Evolutionary conservation across 805 yeast genomes (phyloP), one percentile per base, ranked within the genome.

Genomic region (Lipomyces orientalis): DNA sequence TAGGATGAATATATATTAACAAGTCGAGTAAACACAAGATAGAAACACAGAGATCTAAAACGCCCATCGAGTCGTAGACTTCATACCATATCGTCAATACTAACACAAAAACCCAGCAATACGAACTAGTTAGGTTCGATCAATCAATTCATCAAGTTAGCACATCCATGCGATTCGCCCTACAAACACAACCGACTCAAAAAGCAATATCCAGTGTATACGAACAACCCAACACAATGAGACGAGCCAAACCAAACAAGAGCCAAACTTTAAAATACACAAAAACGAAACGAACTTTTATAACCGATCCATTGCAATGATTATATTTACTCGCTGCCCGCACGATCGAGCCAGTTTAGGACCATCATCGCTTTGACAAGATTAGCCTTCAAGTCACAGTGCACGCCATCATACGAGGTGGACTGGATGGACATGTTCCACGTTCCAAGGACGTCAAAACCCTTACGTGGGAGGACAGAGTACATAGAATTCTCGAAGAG

Each of bases 371-470:
- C 72, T 64, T 68, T 69, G 49, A 69, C 31, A 14, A 69, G 69
- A 33, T 68, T 69, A 7, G 62, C 72, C 56, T 62, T 64, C 62
- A 69, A 46, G 22, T 68, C 72, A 29, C 64, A 67, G 35, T 69
- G 72, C 33, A 69, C 72, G 34, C 72, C 72, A 51, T 69, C 72
- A 52, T 60, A 39, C 12, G 68, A 64, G 1, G 66, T 49, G 19
- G 72, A 54, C 59, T 69, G 72, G 33, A 69, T 67, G 4, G 72
- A 66, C 69, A 67, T 67, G 39, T 69, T 69, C 72, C 72, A 69
- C 1, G 72, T 69, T 4, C 72, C 72, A 8, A 69, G 61, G 31
- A 69, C 72, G 43, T 69, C 72, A 49, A 49, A 69, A 4, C 67
- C 65, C 5, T 64, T 60, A 6, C 52, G 62, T 14, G 72, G 72